Base-by-base conservation (phyloP, 169 alveolate species). In the Cryptosporidium ryanae region DNA sequence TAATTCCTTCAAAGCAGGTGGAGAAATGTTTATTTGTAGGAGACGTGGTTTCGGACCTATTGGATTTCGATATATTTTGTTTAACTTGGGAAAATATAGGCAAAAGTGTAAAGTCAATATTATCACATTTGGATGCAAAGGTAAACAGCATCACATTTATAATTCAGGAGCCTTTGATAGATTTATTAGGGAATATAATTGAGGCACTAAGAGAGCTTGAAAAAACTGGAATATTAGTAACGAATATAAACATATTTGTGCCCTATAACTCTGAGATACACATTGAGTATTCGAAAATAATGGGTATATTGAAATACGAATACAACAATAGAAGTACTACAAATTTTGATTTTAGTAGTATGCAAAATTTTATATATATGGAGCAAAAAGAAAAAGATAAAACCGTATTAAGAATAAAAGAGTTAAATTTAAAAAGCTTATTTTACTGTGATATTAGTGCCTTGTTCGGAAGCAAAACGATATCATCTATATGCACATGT, bases 201-300 rank as follows among this genome's bases (percentile, higher is more conserved):
- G 10, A 5, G 23, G 38, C 66, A 15, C n/a, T 68, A 44, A 65
- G 29, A 29, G 17, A 34, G 15, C 27, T 43, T 8, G 44, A 61
- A 1, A n/a, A 61, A 29, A 43, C 23, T 12, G 44, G 64, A 27
- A 10, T 52, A 29, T 23, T 2, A 12, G 6, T 68, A 17, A 10
- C 46, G 3, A 54, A 54, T 4, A 29, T 17, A 18, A 68, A 61
- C 7, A 68, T 68, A 52, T 52, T 50, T 32, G 17, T 68, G 49
- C 83, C 83, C 7, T 68, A 68, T 27, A 29, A n/a, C 34, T 68
- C 83, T 5, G 66, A 68, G 25, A n/a, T 54, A 32, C 66, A 52
- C 27, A 52, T 31, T 21, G 83, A 68, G 31, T 68, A 68, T 68
- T 23, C 83, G 10, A 68, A 54, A 21, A 50, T 32, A 29, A n/a